A percentile compares a stretch with the other conserved stretches of the same genome.
Evolutionary conservation across 106 monocot genomes (phyloP).

Genomic region (Posidonia australis): DNA sequence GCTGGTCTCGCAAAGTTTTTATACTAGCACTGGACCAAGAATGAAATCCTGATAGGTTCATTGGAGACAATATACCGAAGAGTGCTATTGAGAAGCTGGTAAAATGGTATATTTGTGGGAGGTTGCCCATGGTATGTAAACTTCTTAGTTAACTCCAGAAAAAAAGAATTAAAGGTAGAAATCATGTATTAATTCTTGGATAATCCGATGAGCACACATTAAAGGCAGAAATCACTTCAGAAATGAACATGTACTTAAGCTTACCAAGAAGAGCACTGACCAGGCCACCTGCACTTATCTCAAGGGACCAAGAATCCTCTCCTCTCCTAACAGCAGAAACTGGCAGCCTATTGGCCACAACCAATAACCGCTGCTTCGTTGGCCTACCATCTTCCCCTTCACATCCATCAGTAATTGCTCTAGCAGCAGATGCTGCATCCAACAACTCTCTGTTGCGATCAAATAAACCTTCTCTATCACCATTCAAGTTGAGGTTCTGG

Average conservation of each 20-base stretch:
- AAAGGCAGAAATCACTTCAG: not conserved
- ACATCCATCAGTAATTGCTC: slow-evolving; percentile 8
- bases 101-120: no score
- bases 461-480: not conserved
- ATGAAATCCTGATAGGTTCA: no score
- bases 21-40: no score
- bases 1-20: no score
- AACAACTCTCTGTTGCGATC: not conserved
- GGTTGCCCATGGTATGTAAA: no score
- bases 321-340: slow-evolving; percentile 81
- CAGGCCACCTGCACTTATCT: slow-evolving; percentile 89
- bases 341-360: slow-evolving; percentile 86
- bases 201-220: not conserved
- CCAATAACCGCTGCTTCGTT: slow-evolving; percentile 75
- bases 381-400: slow-evolving; percentile 21
- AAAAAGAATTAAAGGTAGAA: no score
- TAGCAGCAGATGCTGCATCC: slow-evolving; percentile 1
- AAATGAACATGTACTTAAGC: not conserved
- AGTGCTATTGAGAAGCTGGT: no score
- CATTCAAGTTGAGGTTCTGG: not conserved
- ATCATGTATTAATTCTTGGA: no score
- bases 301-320: slow-evolving; percentile 82
- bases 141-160: no score
- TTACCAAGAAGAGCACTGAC: slow-evolving; percentile 89
- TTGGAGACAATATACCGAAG: no score